Percentiles rank a stretch among this genome's conserved stretches.
Evolutionary conservation across 2,329 filamentous ascomycete species (phyloP).

Genomic region (Claviceps sp.): DNA sequence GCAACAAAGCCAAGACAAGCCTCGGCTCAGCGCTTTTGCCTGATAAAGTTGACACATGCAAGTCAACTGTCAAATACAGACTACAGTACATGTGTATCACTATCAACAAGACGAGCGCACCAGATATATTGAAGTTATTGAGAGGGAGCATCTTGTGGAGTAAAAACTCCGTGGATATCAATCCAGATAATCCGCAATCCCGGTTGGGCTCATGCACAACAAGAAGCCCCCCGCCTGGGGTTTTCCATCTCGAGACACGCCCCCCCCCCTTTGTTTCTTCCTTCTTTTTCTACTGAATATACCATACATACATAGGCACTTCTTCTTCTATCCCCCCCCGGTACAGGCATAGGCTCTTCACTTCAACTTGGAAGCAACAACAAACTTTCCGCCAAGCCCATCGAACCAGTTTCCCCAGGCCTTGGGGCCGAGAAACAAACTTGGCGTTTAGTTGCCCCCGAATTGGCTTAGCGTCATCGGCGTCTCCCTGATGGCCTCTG

Average conservation of each 20-base stretch:
- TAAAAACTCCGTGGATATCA: background rate
- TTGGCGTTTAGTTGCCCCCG: background rate
- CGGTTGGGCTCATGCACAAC: background rate
- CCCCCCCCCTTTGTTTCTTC: background rate
- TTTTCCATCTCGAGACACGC: too few species aligned
- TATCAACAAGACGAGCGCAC: too few species aligned
- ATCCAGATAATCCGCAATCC: background rate
- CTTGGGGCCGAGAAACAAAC: background rate
- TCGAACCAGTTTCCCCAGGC: background rate
- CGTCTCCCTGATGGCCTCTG: background rate
- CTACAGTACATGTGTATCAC: background rate
- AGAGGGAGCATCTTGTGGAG: background rate
- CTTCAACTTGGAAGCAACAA: background rate
- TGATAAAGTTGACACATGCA: too few species aligned
- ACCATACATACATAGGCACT: background rate
- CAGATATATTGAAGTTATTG: too few species aligned
- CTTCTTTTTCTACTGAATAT: background rate
- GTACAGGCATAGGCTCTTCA: background rate
- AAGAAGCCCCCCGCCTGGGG: background rate
- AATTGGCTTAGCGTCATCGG: background rate
- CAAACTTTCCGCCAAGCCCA: background rate
- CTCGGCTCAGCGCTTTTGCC: too few species aligned
- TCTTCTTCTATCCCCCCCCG: background rate
- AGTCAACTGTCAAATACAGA: background rate
- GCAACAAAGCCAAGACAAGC: too few species aligned